Conservation (phyloP, 2,329 filamentous ascomycete genomes). For the Neofusicoccum parvum region DNA sequence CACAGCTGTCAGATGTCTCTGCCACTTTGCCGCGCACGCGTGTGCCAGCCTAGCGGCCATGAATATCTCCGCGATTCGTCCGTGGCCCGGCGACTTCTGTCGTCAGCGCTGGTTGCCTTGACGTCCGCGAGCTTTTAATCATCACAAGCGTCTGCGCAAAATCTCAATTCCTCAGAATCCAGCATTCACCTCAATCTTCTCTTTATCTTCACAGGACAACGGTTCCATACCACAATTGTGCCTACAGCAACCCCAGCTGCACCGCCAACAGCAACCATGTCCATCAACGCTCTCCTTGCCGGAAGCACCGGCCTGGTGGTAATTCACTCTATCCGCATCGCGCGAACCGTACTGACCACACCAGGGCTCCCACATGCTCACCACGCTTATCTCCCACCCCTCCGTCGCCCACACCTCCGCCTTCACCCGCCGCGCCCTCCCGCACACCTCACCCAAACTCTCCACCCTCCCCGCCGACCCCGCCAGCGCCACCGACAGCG, state of each 20-base stretch:
- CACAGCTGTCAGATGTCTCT: no score
- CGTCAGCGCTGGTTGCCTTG: constrained; percentile 8
- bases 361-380: constrained; percentile 75
- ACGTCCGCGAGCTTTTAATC: not conserved
- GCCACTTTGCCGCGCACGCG: no score
- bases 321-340: constrained; percentile 3
- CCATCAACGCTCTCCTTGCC: constrained; percentile 54
- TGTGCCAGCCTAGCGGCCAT: not conserved
- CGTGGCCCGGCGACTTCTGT: not conserved
- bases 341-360: not conserved
- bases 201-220: not conserved
- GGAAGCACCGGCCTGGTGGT: constrained; percentile 67
- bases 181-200: not conserved
- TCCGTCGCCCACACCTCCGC: constrained; percentile 60
- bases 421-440: constrained; percentile 67
- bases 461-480: constrained; percentile 66
- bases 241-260: not conserved
- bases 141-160: not conserved
- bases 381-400: constrained; percentile 58
- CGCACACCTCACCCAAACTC: constrained; percentile 60
- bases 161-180: no score
- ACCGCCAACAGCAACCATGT: constrained; percentile 1
- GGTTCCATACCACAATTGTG: not conserved
- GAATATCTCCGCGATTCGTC: not conserved
- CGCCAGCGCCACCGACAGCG: constrained; percentile 31